Evolutionary conservation across 2,329 filamentous ascomycete genomes (phyloP).

Genomic region (Arthroderma sp.): DNA sequence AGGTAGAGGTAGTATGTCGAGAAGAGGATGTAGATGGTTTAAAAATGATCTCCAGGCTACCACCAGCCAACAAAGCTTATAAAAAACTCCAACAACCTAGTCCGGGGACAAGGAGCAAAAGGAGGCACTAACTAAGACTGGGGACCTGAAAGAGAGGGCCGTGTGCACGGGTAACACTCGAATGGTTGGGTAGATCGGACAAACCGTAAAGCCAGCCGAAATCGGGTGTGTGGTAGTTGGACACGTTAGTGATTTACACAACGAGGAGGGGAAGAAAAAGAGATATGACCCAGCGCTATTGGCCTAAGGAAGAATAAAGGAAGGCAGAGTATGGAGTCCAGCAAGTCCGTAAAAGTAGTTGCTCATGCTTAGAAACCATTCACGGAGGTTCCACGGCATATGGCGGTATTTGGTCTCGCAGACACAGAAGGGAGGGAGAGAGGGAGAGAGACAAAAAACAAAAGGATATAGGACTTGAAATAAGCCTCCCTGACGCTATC

Average conservation of each 20-base stretch:
- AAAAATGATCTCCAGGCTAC: conserved; percentile 1
- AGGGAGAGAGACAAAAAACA: background rate
- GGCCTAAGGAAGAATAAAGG: background rate
- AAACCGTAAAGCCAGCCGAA: background rate
- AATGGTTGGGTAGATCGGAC: background rate
- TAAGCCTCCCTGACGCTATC: background rate
- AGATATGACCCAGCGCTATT: background rate
- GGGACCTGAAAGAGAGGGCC: background rate
- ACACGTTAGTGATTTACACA: background rate
- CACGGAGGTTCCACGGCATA: background rate
- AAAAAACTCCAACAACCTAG: background rate
- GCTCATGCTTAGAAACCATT: background rate
- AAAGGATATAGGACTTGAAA: background rate
- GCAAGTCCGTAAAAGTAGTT: background rate
- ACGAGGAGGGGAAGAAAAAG: background rate
- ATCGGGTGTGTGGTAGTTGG: background rate
- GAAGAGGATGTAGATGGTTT: background rate
- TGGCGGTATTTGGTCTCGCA: background rate
- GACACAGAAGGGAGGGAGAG: background rate
- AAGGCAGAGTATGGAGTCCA: background rate
- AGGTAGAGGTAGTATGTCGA: background rate
- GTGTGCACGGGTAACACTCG: background rate
- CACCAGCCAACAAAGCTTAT: background rate
- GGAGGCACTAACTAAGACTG: background rate
- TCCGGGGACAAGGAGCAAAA: background rate